Evolutionary conservation across 2,329 filamentous ascomycete genomes (phyloP).

Genomic region (Fusarium protoensiforme): DNA sequence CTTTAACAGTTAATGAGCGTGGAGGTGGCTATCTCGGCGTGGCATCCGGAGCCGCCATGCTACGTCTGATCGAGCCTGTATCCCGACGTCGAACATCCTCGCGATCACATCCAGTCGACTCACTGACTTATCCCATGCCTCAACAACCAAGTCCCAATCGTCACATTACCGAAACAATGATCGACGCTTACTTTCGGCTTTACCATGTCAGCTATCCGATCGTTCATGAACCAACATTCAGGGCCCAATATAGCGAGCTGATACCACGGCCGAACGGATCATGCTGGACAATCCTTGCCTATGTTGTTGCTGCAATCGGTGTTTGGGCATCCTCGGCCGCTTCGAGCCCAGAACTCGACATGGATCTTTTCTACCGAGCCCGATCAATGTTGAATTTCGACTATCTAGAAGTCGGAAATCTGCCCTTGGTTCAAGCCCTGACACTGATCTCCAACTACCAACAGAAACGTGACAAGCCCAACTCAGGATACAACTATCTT

Average conservation of each 20-base stretch:
- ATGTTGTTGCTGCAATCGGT: constrained; percentile 52
- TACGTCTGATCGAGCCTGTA: constrained; percentile 51
- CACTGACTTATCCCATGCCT: constrained; percentile 23
- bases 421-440: constrained; percentile 58
- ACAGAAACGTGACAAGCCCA: constrained; percentile 62
- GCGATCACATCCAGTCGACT: constrained; percentile 12
- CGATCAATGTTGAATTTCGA: constrained; percentile 53
- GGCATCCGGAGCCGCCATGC: constrained; percentile 57
- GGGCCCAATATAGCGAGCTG: constrained; percentile 49
- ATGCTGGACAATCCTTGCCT: constrained; percentile 46
- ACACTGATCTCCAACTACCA: constrained; percentile 59
- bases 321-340: constrained; percentile 46
- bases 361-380: constrained; percentile 45
- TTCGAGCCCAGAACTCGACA: constrained; percentile 34
- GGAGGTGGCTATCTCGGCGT: constrained; percentile 59
- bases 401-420: constrained; percentile 57
- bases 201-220: constrained; percentile 60
- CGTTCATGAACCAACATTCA: constrained; percentile 58
- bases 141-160: constrained; percentile 48
- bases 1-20: constrained; percentile 48
- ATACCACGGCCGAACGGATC: constrained; percentile 46
- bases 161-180: constrained; percentile 48
- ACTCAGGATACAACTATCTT: constrained; percentile 64
- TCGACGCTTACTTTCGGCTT: constrained; percentile 51
- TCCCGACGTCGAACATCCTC: constrained; percentile 36